Percentiles rank a stretch among this genome's conserved stretches.
These are phyloP conservation scores for Monosporozyma solicola DNA, from an alignment of 805 yeast genomes.

Conservation along the genomic window DNA sequence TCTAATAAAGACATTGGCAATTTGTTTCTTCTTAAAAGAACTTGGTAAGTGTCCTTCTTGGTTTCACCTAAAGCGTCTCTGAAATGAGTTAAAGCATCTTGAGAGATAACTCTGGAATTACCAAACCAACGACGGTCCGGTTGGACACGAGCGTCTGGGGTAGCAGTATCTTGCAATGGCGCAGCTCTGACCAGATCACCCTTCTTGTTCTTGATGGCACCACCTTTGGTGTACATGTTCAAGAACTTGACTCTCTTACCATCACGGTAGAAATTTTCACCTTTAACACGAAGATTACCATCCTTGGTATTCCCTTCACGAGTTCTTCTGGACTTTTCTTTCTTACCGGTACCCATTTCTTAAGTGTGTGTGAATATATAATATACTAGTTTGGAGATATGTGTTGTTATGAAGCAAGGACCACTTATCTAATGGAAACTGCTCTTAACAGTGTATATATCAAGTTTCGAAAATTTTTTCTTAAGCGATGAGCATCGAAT, in stretches of 20 bases:
- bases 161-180: conserved; percentile 72
- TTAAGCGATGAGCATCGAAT: conserved; percentile 6
- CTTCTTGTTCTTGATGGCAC: conserved; percentile 73
- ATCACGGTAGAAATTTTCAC: conserved; percentile 94
- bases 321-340: conserved; percentile 77
- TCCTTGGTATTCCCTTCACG: conserved; percentile 77
- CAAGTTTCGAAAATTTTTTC: conserved; percentile 10
- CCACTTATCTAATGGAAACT: background rate
- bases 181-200: conserved; percentile 89
- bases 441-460: background rate
- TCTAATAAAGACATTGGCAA: conserved; percentile 92
- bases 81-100: conserved; percentile 89
- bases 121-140: conserved; percentile 98
- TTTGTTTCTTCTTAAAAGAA: conserved; percentile 77
- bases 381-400: background rate
- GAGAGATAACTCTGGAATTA: conserved; percentile 93
- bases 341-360: conserved; percentile 88
- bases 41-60: conserved; percentile 75
- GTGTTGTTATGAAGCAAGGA: background rate
- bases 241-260: conserved; percentile 84
- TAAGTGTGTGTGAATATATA: background rate
- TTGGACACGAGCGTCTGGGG: conserved; percentile 87
- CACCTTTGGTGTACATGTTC: conserved; percentile 88
- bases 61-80: conserved; percentile 89
- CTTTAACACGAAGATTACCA: conserved; percentile 89